Evolutionary conservation across 352 stramenopile genomes (phyloP).

Genomic region (Phytophthora constricta): DNA sequence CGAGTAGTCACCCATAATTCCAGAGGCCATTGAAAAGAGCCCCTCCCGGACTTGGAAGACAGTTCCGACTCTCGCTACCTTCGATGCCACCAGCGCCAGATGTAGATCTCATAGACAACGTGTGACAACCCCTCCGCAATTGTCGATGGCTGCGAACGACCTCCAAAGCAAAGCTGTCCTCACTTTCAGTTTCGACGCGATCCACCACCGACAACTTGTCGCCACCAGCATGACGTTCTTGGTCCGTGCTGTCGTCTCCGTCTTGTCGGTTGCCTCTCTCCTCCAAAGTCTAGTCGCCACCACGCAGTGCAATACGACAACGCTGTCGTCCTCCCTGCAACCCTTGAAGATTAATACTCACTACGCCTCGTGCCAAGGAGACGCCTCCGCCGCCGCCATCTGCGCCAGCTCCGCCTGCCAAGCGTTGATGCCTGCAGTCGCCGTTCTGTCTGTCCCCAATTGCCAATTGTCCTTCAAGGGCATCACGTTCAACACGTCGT

Average conservation of each 20-base stretch:
- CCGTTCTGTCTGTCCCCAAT: conserved; percentile 9
- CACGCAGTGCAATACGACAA: not conserved
- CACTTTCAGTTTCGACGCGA: not conserved
- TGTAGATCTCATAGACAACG: not conserved
- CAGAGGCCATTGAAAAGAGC: no score
- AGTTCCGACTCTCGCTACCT: no score
- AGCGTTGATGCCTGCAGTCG: conserved; percentile 10
- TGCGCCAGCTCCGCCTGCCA: conserved; percentile 24
- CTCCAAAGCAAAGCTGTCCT: not conserved
- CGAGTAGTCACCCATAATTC: no score
- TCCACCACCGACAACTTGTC: no score
- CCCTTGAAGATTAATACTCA: conserved; percentile 12
- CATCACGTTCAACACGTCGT: conserved; percentile 15
- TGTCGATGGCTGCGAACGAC: not conserved
- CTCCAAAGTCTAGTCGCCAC: not conserved
- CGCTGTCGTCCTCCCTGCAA: conserved; percentile 5
- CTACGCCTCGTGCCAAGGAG: conserved; percentile 23
- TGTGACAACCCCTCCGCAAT: not conserved
- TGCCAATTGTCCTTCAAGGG: conserved; percentile 25
- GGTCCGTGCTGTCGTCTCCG: not conserved
- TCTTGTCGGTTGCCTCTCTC: not conserved
- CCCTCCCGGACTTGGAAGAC: no score
- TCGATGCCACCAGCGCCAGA: no score
- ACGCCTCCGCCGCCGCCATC: conserved; percentile 19
- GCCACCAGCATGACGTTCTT: not conserved